Base-by-base conservation (phyloP, 805 yeast genomes). In the Candida maris region DNA sequence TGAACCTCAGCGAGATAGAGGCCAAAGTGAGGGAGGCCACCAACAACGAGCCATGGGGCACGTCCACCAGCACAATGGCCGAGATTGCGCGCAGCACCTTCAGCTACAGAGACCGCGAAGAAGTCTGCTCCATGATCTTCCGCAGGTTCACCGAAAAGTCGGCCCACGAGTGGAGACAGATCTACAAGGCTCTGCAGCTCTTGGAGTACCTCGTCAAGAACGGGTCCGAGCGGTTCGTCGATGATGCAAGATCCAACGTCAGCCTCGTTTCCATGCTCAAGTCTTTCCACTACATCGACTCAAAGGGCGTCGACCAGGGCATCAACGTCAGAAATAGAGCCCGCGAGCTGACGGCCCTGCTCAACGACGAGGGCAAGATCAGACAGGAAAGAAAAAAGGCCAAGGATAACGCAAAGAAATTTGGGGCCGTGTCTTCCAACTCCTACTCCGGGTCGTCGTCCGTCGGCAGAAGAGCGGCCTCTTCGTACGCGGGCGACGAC, bases 31-130 rank as follows among this genome's bases (percentile, higher is more conserved):
- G 97, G 44, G 98, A 91, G 64, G 97, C 97, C 32, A 93, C 98
- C 34, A 93, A 93, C 62, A 93, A 93, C 59, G 98, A 93, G 63
- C 98, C 98, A 1, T 93, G 98, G 98, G 98, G 98, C 6, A 91
- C 96, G 3, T 78, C 94, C 3, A 75, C 91, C 2, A 75, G 95
- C 2, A 67, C 85, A 56, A 93, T 93, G 98, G 85, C 86, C 44
- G 93, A 89, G 57, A 93, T 93, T 49, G 93, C 97, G 3, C 84
- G 88, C 24, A 97, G 95, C 2, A 93, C 98, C 3, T 86, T 85
- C 65, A 87, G 85, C 65, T 78, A 79, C 54, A 67, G 86, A 45
- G 93, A 85, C 52, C 64, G 95, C 39, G 89, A 82, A 53, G 95
- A 85, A 57, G 76, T 84, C 39, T 67, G 81, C 37, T 79, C 85